phyloP scores from a whole-genome alignment of 2,329 filamentous ascomycete genomes.

The Colletotrichum higginsianum region DNA sequence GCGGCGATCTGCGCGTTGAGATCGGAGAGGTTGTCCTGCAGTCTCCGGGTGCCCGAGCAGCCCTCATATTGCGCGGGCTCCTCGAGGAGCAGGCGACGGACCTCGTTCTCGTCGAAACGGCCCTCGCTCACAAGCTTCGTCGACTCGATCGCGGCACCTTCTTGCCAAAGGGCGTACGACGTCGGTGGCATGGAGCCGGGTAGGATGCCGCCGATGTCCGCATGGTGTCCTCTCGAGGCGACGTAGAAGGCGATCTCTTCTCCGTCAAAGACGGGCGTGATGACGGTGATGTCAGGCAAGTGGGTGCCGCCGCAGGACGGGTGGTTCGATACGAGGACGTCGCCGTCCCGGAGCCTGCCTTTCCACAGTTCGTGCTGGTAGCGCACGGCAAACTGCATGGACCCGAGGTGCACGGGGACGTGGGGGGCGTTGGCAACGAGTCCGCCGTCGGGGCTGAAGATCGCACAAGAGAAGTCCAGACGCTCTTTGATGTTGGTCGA shows the following conservation, averaged over 20 bases:
- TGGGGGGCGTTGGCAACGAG: constrained; percentile 83
- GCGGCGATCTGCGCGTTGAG: constrained; percentile 82
- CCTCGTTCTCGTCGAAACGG: constrained; percentile 82
- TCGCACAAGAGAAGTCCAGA: constrained; percentile 83
- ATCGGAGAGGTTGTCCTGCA: constrained; percentile 83
- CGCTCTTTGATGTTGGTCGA: constrained; percentile 85
- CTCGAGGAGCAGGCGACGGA: constrained; percentile 76
- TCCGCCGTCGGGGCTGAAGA: constrained; percentile 81
- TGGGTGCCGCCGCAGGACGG: constrained; percentile 51
- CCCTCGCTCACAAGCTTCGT: constrained; percentile 83
- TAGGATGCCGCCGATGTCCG: constrained; percentile 79
- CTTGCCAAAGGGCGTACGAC: constrained; percentile 75
- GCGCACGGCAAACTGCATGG: constrained; percentile 82
- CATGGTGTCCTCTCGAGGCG: constrained; percentile 52
- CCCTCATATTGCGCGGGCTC: constrained; percentile 74
- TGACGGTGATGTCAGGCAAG: constrained; percentile 59
- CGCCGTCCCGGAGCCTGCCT: constrained; percentile 79
- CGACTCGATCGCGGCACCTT: constrained; percentile 75
- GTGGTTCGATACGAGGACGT: constrained; percentile 78
- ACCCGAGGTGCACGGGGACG: constrained; percentile 82
- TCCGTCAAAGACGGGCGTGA: constrained; percentile 55
- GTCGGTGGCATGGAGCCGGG: constrained; percentile 88
- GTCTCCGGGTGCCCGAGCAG: constrained; percentile 78
- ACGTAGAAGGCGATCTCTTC: constrained; percentile 53
- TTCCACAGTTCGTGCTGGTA: constrained; percentile 79